phyloP scores from a whole-genome alignment of 2,329 filamentous ascomycete species.

The Sarocladium strictum region DNA sequence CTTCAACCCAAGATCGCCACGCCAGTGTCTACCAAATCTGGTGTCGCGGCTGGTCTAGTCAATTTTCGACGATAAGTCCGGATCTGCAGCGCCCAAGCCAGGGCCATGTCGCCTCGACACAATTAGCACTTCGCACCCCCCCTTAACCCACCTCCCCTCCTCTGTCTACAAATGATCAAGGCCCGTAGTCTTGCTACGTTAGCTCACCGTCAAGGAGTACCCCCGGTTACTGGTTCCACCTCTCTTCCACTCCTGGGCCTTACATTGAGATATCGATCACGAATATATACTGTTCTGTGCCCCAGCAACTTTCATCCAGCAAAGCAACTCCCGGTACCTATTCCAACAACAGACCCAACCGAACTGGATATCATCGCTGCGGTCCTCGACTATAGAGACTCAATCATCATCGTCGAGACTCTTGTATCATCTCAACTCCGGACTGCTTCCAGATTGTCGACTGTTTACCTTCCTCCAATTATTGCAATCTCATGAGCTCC shows the following conservation, averaged over 20 bases:
- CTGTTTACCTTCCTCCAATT: too few species aligned
- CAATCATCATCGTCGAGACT: too few species aligned
- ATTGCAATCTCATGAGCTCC: too few species aligned
- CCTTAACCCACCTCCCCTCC: not conserved
- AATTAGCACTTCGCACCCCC: not conserved
- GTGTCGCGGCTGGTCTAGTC: constrained; percentile 6
- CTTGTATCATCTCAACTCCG: too few species aligned
- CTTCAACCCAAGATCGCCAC: constrained; percentile 3
- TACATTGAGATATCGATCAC: not conserved
- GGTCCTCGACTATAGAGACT: too few species aligned
- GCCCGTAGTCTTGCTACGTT: constrained; percentile 8
- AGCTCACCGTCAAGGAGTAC: constrained; percentile 6
- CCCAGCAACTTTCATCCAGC: not conserved
- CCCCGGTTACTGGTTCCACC: constrained; percentile 3
- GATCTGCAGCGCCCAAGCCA: constrained; percentile 4
- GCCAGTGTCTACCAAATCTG: constrained; percentile 5
- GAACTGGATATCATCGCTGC: not conserved
- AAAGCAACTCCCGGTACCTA: not conserved
- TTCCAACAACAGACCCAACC: not conserved
- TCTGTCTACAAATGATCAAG: constrained; percentile 2
- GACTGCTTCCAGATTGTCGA: too few species aligned
- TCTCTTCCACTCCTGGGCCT: not conserved
- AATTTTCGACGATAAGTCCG: constrained; percentile 7
- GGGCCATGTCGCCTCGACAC: constrained; percentile 3
- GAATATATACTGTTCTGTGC: constrained; percentile 5